Base-by-base conservation (phyloP, 495 filamentous ascomycete species). In the Cudoniella acicularis region DNA sequence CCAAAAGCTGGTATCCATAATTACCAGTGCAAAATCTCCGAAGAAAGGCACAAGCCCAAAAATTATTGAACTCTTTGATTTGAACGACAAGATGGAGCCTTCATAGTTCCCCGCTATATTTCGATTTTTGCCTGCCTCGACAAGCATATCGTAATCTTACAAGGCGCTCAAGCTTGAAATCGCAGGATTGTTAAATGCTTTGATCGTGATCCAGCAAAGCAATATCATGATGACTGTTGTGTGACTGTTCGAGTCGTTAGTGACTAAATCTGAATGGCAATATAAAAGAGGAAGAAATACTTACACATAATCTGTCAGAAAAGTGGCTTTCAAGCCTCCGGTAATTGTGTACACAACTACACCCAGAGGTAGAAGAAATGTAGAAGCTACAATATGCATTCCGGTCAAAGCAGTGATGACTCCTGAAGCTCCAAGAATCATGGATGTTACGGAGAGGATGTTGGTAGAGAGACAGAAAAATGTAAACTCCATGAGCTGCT, bases 31-130 rank as follows among this genome's bases (percentile, higher is more conserved):
- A 23, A 81, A 60, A 46, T 79, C 78, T 43, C 76, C 77, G 45
- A 79, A 77, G 36, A 75, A 77, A 11, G 76, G 59, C 51, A 79
- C 73, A 48, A 81, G 41, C 0, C 73, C 74, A 71, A 73, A 81
- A 27, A 79, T 77, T 10, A 79, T 77, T 4, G 76, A 74, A n/a
- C 70, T 68, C n/a, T 77, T 72, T 0, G 78, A 81, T 51, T 79
- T 81, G 64, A 81, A 73, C 0, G 77, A 77, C 1, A 81, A 66
- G 1, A 79, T 67, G 0, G 77, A 78, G 2, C 78, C 78, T 21
- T 75, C 48, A 26, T 74, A 78, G 46, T 81, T 81, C 1, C 76
- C 76, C 0, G 66, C 51, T 18, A 81, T 71, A 54, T 72, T 75
- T 26, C 72, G 18, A 62, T 67, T 24, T 36, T 36, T 13, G 65